These are phyloP conservation scores for Cadophora sp. DNA, from an alignment of 2,329 filamentous ascomycete genomes.

Conservation along the genomic window DNA sequence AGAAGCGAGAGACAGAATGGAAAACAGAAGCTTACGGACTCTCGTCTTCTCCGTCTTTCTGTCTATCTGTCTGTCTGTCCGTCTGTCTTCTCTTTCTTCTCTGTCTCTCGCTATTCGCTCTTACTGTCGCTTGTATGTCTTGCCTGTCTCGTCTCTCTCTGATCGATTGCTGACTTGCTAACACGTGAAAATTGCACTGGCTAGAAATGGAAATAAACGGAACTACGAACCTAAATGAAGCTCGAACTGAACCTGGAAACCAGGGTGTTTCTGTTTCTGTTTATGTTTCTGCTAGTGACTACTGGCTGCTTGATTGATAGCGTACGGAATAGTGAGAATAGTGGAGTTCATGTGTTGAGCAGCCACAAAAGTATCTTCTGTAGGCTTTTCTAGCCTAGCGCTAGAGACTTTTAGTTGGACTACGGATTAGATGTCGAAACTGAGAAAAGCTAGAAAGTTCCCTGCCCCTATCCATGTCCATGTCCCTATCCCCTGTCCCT, in stretches of 20 bases:
- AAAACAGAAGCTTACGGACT: neutral
- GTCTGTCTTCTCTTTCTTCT: neutral
- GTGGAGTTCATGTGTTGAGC: neutral
- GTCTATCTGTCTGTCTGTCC: neutral
- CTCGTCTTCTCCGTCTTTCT: neutral
- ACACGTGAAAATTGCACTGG: neutral
- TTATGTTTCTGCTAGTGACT: too few relatives aligned
- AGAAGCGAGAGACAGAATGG: neutral
- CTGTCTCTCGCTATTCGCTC: neutral
- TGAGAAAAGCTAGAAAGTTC: neutral
- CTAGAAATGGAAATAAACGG: neutral
- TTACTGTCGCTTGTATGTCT: neutral
- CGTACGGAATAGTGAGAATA: neutral
- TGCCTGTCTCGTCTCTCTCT: neutral
- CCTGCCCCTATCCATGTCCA: too few relatives aligned
- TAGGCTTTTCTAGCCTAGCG: conserved; percentile 5
- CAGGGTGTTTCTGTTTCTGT: neutral
- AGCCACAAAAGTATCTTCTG: too few relatives aligned
- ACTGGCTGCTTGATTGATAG: neutral
- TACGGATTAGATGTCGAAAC: neutral
- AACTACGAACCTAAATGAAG: neutral
- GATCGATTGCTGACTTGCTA: neutral
- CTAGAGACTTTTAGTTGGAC: neutral
- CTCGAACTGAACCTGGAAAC: neutral
- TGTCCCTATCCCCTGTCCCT: neutral